phyloP scores from a whole-genome alignment of 169 alveolate genomes.

The Cryptosporidium ryanae region DNA sequence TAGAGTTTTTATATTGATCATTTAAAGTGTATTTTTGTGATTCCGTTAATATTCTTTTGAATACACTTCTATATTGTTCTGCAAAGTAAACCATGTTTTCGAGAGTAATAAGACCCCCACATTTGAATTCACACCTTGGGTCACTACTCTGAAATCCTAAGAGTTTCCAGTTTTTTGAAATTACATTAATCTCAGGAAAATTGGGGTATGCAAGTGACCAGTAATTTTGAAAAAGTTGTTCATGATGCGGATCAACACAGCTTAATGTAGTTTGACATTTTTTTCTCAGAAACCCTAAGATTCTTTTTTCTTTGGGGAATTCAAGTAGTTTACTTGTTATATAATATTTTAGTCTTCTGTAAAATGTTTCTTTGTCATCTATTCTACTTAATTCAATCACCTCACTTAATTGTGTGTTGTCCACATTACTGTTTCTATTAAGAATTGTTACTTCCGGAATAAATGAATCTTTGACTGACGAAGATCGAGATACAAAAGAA shows the following conservation, averaged over 20 bases:
- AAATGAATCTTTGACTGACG: conserved; percentile 14
- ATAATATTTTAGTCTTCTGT: conserved; percentile 1
- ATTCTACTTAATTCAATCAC: neutral
- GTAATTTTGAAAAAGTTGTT: conserved; percentile 56
- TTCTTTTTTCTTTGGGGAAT: conserved; percentile 37
- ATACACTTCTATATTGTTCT: conserved; percentile 45
- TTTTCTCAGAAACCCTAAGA: conserved; percentile 1
- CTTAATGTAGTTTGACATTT: conserved; percentile 37
- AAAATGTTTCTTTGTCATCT: conserved; percentile 7
- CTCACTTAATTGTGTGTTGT: conserved; percentile 1
- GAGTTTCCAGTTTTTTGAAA: conserved; percentile 63
- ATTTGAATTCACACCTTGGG: conserved; percentile 57
- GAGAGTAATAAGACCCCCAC: conserved; percentile 39
- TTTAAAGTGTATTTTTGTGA: conserved; percentile 21
- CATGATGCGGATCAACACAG: conserved; percentile 52
- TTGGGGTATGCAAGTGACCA: conserved; percentile 71
- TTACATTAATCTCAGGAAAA: conserved; percentile 42
- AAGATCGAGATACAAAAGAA: conserved; percentile 2
- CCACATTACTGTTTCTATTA: conserved; percentile 15
- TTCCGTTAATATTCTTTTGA: conserved; percentile 30
- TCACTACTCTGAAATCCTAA: conserved; percentile 45
- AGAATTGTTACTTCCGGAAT: conserved; percentile 38
- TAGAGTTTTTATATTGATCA: neutral
- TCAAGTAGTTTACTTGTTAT: neutral
- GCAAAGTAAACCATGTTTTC: conserved; percentile 69